A percentile compares a stretch with the other conserved stretches of the same genome.
phyloP scores from a whole-genome alignment of 345 rosid species.

The Lepidium aucheri region DNA sequence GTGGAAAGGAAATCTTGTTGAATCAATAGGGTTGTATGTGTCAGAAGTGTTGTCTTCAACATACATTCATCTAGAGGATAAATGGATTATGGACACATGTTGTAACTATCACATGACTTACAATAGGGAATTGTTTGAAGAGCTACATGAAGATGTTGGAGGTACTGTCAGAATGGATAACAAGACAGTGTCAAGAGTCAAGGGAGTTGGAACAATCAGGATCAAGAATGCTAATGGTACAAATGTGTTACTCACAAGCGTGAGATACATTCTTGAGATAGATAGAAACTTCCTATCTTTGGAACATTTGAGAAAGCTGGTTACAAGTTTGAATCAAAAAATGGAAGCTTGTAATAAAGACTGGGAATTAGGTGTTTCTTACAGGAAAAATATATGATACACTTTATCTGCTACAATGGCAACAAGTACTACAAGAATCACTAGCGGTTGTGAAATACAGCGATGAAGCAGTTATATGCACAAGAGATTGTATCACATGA shows the following conservation, averaged over 20 bases:
- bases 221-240: background rate
- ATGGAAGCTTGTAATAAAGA: background rate
- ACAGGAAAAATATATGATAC: no score
- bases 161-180: background rate
- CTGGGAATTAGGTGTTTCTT: background rate
- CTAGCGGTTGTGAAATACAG: no score
- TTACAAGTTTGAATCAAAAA: background rate
- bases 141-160: background rate
- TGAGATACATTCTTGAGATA: background rate
- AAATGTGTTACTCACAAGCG: background rate
- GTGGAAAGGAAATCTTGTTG: background rate
- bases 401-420: no score
- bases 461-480: no score
- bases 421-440: no score
- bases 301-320: background rate
- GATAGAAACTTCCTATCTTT: background rate
- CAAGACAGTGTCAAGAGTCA: background rate
- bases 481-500: no score
- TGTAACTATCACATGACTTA: background rate
- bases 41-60: background rate
- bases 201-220: background rate
- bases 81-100: background rate
- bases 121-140: background rate
- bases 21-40: background rate
- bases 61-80: background rate